phyloP scores from a whole-genome alignment of 192 early-diverging fungal genomes.

The Coemansia umbellata region DNA sequence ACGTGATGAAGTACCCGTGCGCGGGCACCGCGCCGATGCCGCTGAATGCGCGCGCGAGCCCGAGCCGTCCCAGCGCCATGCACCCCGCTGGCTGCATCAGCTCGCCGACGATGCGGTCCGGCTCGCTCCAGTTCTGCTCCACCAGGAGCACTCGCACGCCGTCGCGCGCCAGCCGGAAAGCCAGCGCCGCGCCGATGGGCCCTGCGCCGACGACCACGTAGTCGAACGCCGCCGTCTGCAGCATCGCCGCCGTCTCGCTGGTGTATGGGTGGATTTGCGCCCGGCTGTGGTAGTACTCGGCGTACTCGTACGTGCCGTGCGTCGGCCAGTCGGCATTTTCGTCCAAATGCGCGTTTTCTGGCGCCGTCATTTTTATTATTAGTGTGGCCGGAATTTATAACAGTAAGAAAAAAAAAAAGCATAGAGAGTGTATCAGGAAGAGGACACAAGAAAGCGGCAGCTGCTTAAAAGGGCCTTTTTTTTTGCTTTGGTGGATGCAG shows the following conservation, averaged over 20 bases:
- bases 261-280: conserved; percentile 3
- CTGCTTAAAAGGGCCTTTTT: too few relatives aligned
- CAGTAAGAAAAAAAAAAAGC: too few relatives aligned
- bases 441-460: too few relatives aligned
- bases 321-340: conserved; percentile 44
- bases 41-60: conserved; percentile 67
- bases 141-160: conserved; percentile 53
- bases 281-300: conserved; percentile 20
- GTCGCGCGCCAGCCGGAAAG: conserved; percentile 68
- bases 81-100: conserved; percentile 93
- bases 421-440: too few relatives aligned
- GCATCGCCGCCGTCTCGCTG: not conserved
- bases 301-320: conserved; percentile 33
- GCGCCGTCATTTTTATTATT: conserved; percentile 25
- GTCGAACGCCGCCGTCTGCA: conserved; percentile 54
- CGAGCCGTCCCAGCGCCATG: conserved; percentile 72
- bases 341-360: conserved; percentile 13
- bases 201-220: conserved; percentile 90
- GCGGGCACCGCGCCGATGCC: conserved; percentile 81
- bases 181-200: conserved; percentile 85
- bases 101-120: conserved; percentile 98
- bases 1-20: conserved; percentile 84
- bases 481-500: too few relatives aligned
- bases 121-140: conserved; percentile 88
- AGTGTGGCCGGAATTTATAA: too few relatives aligned